A percentile compares a stretch with the other conserved stretches of the same genome.
Evolutionary conservation across 108 stramenopile genomes (phyloP).

Genomic region (Aurantiochytrium sp.): DNA sequence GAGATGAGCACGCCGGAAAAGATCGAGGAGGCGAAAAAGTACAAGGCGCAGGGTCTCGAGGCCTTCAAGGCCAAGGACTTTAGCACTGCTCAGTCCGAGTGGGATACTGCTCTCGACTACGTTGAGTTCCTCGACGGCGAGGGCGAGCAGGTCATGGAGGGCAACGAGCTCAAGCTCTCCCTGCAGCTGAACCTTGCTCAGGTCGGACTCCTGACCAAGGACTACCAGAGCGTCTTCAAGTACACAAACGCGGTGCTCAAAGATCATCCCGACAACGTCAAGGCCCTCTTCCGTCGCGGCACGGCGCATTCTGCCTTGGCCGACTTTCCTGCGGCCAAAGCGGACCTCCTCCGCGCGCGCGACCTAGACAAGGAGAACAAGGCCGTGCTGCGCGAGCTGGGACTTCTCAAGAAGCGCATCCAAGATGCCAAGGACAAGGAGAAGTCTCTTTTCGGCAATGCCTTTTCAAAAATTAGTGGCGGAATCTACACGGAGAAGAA

Average conservation of each 20-base stretch:
- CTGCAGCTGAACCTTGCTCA: neutral
- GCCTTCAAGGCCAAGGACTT: neutral
- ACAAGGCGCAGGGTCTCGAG: conserved; percentile 6
- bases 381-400: neutral
- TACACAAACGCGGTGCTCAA: neutral
- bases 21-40: neutral
- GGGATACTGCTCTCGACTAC: neutral
- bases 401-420: neutral
- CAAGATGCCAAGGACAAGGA: neutral
- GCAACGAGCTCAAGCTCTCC: neutral
- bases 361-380: neutral
- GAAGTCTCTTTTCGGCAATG: neutral
- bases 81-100: neutral
- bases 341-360: neutral
- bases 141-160: neutral
- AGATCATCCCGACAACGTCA: neutral
- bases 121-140: neutral
- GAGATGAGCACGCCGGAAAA: conserved; percentile 19
- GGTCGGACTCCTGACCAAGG: neutral
- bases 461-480: neutral
- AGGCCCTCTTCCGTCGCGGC: neutral
- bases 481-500: neutral
- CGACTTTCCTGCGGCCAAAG: neutral
- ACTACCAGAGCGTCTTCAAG: neutral
- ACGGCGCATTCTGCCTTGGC: neutral